A percentile compares a stretch with the other conserved stretches of the same genome.
phyloP scores from a whole-genome alignment of 495 filamentous ascomycete species.

The Apodospora peruviana region DNA sequence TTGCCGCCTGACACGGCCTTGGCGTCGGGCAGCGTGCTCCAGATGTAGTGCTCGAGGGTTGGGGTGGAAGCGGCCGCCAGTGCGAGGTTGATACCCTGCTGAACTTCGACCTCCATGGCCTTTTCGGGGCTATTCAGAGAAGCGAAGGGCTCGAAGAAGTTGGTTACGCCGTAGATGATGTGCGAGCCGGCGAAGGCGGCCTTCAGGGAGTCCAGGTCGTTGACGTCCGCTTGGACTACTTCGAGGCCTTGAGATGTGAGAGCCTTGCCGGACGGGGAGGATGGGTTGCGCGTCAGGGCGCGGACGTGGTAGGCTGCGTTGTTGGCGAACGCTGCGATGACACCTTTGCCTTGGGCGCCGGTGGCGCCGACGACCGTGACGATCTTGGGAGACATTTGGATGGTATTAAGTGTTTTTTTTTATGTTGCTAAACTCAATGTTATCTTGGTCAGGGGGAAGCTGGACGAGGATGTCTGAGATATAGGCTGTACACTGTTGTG shows the following conservation, averaged over 20 bases:
- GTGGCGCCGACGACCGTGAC: constrained; percentile 60
- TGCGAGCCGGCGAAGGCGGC: constrained; percentile 47
- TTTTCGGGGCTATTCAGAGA: constrained; percentile 22
- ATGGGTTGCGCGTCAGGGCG: constrained; percentile 51
- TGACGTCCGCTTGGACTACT: constrained; percentile 44
- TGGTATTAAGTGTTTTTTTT: background rate
- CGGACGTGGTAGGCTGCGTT: constrained; percentile 51
- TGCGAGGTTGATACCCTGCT: constrained; percentile 54
- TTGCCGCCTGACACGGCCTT: constrained; percentile 21
- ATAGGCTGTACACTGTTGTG: no score
- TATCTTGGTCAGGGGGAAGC: no score
- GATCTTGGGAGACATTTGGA: constrained; percentile 22
- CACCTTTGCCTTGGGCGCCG: constrained; percentile 56
- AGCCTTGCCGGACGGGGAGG: constrained; percentile 37
- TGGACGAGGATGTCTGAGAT: no score
- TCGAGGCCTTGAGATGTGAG: constrained; percentile 39
- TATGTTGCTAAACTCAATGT: background rate
- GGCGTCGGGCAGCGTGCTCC: constrained; percentile 31
- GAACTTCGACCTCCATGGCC: constrained; percentile 44
- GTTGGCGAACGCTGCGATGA: constrained; percentile 47
- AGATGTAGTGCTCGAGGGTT: constrained; percentile 47
- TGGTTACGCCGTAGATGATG: constrained; percentile 55
- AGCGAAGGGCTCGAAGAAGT: constrained; percentile 45
- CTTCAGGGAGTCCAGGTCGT: constrained; percentile 41
- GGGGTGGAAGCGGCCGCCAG: constrained; percentile 41